Conservation (phyloP, 2,329 filamentous ascomycete genomes). For the Dryadomyces quercus-mongolicae region DNA sequence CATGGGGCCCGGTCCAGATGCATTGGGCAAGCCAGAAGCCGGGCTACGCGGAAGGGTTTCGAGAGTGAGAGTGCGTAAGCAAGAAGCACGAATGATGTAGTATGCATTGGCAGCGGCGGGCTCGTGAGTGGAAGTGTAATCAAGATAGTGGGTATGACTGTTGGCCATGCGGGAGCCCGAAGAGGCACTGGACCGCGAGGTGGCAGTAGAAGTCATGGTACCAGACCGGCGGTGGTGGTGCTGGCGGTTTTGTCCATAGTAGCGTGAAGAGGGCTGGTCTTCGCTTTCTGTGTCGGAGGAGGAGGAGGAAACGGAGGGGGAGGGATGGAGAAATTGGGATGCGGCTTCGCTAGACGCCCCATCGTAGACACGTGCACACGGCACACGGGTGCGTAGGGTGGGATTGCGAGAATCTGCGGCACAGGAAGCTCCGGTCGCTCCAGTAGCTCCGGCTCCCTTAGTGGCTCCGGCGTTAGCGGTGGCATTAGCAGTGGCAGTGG, state of each 20-base stretch:
- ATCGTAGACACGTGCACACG: slow-evolving; percentile 45
- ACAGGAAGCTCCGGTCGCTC: no score
- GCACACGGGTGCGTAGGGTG: slow-evolving; percentile 47
- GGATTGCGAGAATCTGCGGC: slow-evolving; percentile 32
- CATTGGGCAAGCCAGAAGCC: slow-evolving; percentile 22
- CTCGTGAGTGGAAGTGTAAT: slow-evolving; percentile 58
- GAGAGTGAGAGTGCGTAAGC: slow-evolving; percentile 52
- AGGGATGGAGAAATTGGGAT: slow-evolving; percentile 40
- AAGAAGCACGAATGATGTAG: slow-evolving; percentile 54
- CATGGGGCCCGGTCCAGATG: slow-evolving; percentile 15
- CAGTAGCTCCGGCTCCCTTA: no score
- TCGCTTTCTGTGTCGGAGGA: slow-evolving; percentile 40
- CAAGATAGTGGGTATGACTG: slow-evolving; percentile 51
- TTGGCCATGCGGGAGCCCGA: slow-evolving; percentile 23
- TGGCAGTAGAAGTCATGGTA: slow-evolving; percentile 29
- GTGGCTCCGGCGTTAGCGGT: neutral
- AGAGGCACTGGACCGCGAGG: slow-evolving; percentile 41
- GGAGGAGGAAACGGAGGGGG: slow-evolving; percentile 21
- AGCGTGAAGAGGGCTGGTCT: slow-evolving; percentile 22
- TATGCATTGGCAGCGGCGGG: slow-evolving; percentile 49
- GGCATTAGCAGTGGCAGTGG: neutral
- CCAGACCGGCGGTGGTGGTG: slow-evolving; percentile 25
- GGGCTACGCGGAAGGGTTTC: slow-evolving; percentile 51
- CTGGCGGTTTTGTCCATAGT: slow-evolving; percentile 6
- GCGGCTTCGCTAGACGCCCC: slow-evolving; percentile 23